phyloP scores from a whole-genome alignment of 768 basidiomycete species.

The Mrakia hoshinonis region DNA sequence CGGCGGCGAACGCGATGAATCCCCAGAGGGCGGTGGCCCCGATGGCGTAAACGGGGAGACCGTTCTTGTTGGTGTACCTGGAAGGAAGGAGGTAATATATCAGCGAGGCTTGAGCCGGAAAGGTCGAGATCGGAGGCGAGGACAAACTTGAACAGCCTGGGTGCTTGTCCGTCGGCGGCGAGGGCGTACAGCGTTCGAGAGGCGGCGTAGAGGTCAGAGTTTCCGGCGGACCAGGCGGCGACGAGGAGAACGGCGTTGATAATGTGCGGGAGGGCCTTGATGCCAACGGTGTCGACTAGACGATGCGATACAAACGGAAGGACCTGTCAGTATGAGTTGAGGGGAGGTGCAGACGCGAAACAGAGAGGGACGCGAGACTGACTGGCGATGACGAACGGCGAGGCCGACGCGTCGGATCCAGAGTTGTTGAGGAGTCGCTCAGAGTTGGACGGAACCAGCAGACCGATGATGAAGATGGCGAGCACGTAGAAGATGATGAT shows the following conservation, averaged over 20 bases:
- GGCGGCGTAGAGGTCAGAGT: constrained; percentile 37
- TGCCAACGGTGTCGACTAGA: constrained; percentile 60
- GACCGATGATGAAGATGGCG: constrained; percentile 37
- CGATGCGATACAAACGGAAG: too few relatives aligned
- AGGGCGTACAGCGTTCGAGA: constrained; percentile 42
- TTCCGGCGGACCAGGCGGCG: constrained; percentile 18
- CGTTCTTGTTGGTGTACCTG: constrained; percentile 3
- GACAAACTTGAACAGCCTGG: constrained; percentile 48
- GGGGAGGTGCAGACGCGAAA: too few relatives aligned
- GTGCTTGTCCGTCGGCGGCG: constrained; percentile 42
- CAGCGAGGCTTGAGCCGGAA: constrained; percentile 36
- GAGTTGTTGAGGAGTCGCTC: constrained; percentile 29
- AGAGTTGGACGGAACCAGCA: constrained; percentile 36
- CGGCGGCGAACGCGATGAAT: neutral
- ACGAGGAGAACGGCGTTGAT: constrained; percentile 64
- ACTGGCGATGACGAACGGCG: constrained; percentile 38
- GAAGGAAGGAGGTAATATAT: constrained; percentile 33
- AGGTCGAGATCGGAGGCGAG: constrained; percentile 46
- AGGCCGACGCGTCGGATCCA: constrained; percentile 34
- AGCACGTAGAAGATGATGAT: constrained; percentile 35
- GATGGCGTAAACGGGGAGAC: neutral
- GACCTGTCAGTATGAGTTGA: too few relatives aligned
- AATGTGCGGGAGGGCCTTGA: constrained; percentile 50
- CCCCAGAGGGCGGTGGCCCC: too few relatives aligned
- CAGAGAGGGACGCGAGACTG: too few relatives aligned